Conservation (phyloP, 768 basidiomycete genomes). For the Boletus vinaceobasis region DNA sequence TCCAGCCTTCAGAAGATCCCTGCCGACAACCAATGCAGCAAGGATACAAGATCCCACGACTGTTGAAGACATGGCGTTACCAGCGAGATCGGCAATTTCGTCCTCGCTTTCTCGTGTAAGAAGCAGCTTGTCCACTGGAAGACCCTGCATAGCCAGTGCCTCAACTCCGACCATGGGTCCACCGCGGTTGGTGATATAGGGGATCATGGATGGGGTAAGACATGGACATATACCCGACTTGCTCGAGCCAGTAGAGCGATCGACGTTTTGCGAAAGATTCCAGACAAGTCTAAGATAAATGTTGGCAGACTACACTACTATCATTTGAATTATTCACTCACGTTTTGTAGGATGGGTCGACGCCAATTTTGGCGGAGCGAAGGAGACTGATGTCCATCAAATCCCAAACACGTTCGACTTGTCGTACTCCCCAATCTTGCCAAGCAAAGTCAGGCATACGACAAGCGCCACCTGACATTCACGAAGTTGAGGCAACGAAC, state of each 20-base stretch:
- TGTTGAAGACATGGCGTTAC: constrained; percentile 97
- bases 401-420: constrained; percentile 95
- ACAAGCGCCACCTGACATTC: constrained; percentile 64
- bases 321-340: constrained; percentile 37
- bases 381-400: constrained; percentile 89
- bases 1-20: constrained; percentile 63
- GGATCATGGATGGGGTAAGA: constrained; percentile 95
- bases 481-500: background rate
- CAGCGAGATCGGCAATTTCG: constrained; percentile 89
- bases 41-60: constrained; percentile 91
- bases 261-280: constrained; percentile 97
- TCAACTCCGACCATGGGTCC: constrained; percentile 95
- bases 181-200: constrained; percentile 92
- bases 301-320: background rate
- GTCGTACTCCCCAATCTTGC: constrained; percentile 90
- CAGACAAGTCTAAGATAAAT: constrained; percentile 65
- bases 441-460: constrained; percentile 87
- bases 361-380: constrained; percentile 72
- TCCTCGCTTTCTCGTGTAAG: constrained; percentile 93
- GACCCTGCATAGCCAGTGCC: constrained; percentile 89
- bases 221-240: constrained; percentile 87
- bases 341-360: constrained; percentile 90
- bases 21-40: constrained; percentile 69
- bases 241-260: constrained; percentile 79
- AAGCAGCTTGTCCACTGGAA: constrained; percentile 88